phyloP scores from a whole-genome alignment of 2,329 filamentous ascomycete genomes.

The Alternaria triticimaculans region DNA sequence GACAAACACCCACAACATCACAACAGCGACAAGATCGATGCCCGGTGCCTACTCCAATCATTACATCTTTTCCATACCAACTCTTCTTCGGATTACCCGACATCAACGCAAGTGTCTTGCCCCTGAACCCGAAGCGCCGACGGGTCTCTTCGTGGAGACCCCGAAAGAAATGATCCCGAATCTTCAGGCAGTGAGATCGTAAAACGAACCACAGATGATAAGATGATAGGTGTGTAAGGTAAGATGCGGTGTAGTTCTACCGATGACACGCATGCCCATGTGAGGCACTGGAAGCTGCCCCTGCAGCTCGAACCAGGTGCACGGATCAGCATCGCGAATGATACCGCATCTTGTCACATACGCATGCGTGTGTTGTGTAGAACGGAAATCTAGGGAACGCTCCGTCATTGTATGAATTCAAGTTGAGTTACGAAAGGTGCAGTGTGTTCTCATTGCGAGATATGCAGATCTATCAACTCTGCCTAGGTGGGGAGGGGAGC shows the following conservation, averaged over 20 bases:
- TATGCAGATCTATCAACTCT: neutral
- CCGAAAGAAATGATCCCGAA: neutral
- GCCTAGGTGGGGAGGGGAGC: neutral
- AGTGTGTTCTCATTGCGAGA: neutral
- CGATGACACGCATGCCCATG: neutral
- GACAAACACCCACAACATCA: neutral
- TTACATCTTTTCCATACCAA: neutral
- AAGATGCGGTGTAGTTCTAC: conserved; percentile 1
- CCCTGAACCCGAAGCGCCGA: neutral
- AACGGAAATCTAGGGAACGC: neutral
- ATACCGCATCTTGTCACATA: neutral
- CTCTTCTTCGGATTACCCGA: neutral
- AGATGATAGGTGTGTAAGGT: neutral
- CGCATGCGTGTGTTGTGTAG: neutral
- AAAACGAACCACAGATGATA: neutral
- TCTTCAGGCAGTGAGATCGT: neutral
- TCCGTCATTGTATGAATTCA: neutral
- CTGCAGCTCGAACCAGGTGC: conserved; percentile 4
- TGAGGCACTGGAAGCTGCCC: conserved; percentile 1
- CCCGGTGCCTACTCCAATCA: neutral
- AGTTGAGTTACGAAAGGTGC: neutral
- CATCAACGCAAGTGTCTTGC: neutral
- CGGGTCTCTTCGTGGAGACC: no score
- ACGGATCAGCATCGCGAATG: neutral
- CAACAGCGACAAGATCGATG: neutral